Base-by-base conservation (phyloP, 176 grass and related monocot genomes). In the Zea luxurians region DNA sequence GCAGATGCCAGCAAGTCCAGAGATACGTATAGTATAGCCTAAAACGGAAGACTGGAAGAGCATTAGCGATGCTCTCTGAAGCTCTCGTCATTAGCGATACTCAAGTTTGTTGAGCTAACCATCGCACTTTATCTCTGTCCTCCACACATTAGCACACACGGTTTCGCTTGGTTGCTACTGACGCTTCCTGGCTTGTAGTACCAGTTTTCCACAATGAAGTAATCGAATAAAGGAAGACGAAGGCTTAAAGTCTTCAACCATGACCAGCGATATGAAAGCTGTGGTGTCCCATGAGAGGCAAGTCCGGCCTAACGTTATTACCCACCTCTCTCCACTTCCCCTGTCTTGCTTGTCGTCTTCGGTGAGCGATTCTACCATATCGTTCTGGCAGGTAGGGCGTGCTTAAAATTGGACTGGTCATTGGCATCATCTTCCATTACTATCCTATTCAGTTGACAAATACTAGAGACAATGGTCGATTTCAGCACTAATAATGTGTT, bases 281-380 rank as follows among this genome's bases (percentile, higher is more conserved):
- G 77, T 21, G 83, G 34, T 85, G 50, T 50, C 46, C 47, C 69
- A 37, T 58, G 76, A 80, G 78, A 76, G 38, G 55, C 45, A 61
- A 54, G 77, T 75, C 64, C 64, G 44, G 42, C 83, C 77, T n/a
- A n/a, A 43, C 64, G 27, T 13, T 27, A 27, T 27, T 27, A 27
- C 27, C 71, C 34, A 21, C 61, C n/a, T n/a, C 18, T 62, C 20
- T 63, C 75, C 42, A 50, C 52, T 52, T 68, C 49, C 45, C 38
- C 47, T 38, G 52, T 61, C 43, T 37, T 50, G 59, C 50, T 48
- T 49, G n/a, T 62, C 21, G n/a, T 61, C 63, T 44, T 41, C 49
- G 27, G 10, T 50, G 44, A 3, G 44, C 4, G 64, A 21, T 35
- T 62, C 18, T 69, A 76, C 70, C 71, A n/a, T 68, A 61, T 63